phyloP scores from a whole-genome alignment of 805 yeast genomes.

The Kodamaea laetipori region DNA sequence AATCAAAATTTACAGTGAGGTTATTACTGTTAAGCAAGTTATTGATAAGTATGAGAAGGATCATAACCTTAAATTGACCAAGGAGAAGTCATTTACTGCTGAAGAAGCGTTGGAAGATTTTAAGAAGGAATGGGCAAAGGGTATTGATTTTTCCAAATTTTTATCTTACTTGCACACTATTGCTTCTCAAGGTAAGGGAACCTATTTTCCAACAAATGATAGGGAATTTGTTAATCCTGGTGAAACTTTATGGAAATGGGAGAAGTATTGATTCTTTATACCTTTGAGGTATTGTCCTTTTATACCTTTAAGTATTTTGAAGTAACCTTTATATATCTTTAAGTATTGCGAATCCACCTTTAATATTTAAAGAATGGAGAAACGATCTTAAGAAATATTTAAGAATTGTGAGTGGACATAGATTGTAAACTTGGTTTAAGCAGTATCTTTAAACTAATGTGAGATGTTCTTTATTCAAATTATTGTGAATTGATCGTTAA shows the following conservation, averaged over 20 bases:
- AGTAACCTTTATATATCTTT: too few relatives aligned
- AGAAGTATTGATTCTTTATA: slow-evolving; percentile 19
- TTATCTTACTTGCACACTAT: slow-evolving; percentile 34
- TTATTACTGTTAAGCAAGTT: slow-evolving; percentile 40
- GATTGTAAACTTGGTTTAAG: too few relatives aligned
- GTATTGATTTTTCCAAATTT: slow-evolving; percentile 37
- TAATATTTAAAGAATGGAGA: too few relatives aligned
- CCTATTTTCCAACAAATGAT: slow-evolving; percentile 31
- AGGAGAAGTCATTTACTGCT: slow-evolving; percentile 16
- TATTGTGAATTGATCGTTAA: too few relatives aligned
- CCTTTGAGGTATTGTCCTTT: not conserved
- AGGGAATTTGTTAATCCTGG: slow-evolving; percentile 49
- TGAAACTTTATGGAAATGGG: slow-evolving; percentile 48
- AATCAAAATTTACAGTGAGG: slow-evolving; percentile 46
- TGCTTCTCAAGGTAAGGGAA: slow-evolving; percentile 44
- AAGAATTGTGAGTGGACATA: too few relatives aligned
- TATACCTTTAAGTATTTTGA: too few relatives aligned
- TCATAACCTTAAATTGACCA: slow-evolving; percentile 30
- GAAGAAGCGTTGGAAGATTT: slow-evolving; percentile 35
- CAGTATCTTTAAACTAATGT: too few relatives aligned
- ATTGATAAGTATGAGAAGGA: slow-evolving; percentile 41
- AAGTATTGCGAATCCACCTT: too few relatives aligned
- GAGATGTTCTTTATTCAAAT: too few relatives aligned
- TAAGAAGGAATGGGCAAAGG: slow-evolving; percentile 25
- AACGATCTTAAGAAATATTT: too few relatives aligned